Evolutionary conservation across 768 basidiomycete genomes (phyloP), one percentile per base, ranked within the genome.

Genomic region (Suillus americanus): DNA sequence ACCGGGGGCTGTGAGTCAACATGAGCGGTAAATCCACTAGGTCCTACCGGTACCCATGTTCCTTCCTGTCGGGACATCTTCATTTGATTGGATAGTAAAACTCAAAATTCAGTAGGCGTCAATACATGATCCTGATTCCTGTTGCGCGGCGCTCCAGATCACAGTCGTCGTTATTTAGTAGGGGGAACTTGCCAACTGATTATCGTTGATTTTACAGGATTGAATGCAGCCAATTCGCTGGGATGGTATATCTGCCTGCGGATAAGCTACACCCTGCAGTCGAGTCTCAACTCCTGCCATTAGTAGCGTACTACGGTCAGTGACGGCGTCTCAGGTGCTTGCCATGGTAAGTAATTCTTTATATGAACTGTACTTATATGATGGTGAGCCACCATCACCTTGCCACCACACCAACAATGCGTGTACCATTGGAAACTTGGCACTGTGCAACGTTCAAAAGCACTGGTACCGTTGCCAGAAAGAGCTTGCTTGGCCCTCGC

Each of bases 371-470:
- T 0, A 6, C 56, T 40, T 14, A 7, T 8, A 13, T 13, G 38
- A 40, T 3, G 38, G 23, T 20, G 40, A 59, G 38, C 57, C 56
- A 59, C 56, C 38, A 59, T 40, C 56, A 40, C 10, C 53, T 41
- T 28, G 57, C 57, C 57, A 59, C 57, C 57, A 59, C 57, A 59
- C 57, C 25, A 13, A 12, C 12, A 20, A 25, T 41, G 57, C 57
- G 7, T 59, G 57, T 59, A 20, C 10, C 1, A 12, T 40, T 57
- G 5, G 38, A 9, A 28, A 25, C 51, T 23, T 56, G n/a, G 35
- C 55, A 38, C 16, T 4, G 50, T 51, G 16, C 37, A 38, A 8
- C 28, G 25, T 23, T 40, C 38, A 37, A 23, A 57, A 40, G 25
- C 50, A 51, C 46, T 23, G 46, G 7, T 18, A 51, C 50, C 10